Conservation (phyloP, 208 protist species). For the Endotrypanum monterogeii region DNA sequence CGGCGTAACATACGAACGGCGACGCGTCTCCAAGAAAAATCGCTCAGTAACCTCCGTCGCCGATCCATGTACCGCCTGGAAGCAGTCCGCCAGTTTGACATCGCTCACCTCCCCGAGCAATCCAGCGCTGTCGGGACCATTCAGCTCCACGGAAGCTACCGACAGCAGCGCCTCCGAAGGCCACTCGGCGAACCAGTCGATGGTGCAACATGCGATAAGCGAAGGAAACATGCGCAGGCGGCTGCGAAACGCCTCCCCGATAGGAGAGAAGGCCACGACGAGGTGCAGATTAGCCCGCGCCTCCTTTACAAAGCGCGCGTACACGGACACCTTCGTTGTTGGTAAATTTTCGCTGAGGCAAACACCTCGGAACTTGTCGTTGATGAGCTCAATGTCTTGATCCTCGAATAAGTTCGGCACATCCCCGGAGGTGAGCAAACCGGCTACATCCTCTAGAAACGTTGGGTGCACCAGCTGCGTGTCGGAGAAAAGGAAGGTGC, state of each 20-base stretch:
- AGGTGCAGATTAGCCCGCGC: constrained; percentile 96
- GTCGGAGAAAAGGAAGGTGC: constrained; percentile 97
- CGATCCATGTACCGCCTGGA: constrained; percentile 92
- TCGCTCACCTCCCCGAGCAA: constrained; percentile 15
- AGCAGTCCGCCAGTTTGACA: constrained; percentile 80
- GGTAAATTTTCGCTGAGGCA: constrained; percentile 90
- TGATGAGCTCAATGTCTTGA: constrained; percentile 96
- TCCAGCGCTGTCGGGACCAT: constrained; percentile 15
- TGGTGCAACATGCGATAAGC: constrained; percentile 97
- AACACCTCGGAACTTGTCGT: constrained; percentile 93
- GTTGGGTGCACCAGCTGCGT: constrained; percentile 96
- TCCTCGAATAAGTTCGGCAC: constrained; percentile 97
- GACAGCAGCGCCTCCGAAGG: constrained; percentile 94
- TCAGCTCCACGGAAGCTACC: constrained; percentile 90
- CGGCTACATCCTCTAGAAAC: constrained; percentile 98
- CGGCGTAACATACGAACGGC: constrained; percentile 98
- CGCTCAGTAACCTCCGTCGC: constrained; percentile 85
- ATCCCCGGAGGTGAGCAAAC: constrained; percentile 96
- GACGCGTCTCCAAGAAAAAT: constrained; percentile 92
- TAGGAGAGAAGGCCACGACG: constrained; percentile 96
- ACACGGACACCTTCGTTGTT: constrained; percentile 96
- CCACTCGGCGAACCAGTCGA: constrained; percentile 99
- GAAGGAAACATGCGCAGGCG: constrained; percentile 97
- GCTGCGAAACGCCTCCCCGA: constrained; percentile 94
- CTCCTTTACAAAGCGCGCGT: constrained; percentile 94